phyloP scores from a whole-genome alignment of 169 alveolate genomes.

The Toxoplasma gondii region DNA sequence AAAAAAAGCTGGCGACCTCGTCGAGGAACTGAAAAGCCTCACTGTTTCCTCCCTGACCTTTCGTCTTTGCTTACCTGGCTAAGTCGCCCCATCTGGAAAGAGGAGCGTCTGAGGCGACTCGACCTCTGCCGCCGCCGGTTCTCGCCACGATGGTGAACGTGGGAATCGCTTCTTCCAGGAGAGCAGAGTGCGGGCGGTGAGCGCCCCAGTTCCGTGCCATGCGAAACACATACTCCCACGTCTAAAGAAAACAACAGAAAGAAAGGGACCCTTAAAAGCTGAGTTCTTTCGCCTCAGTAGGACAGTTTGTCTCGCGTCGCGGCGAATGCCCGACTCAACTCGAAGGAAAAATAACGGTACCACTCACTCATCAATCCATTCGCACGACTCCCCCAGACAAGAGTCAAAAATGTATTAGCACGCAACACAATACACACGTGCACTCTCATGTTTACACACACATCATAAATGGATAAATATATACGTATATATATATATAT shows the following conservation, averaged over 20 bases:
- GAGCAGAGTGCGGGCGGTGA: neutral
- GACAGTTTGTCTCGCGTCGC: neutral
- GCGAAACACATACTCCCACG: slow-evolving; percentile 8
- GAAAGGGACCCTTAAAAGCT: neutral
- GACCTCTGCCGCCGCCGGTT: neutral
- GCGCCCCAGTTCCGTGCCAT: neutral
- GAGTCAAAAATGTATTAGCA: too few relatives aligned
- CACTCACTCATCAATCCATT: too few relatives aligned
- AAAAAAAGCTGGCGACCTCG: too few relatives aligned
- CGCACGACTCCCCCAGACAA: too few relatives aligned
- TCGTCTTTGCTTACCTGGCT: neutral
- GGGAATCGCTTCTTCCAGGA: slow-evolving; percentile 15
- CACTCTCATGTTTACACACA: too few relatives aligned
- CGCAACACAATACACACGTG: too few relatives aligned
- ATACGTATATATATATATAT: too few relatives aligned
- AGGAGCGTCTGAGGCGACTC: neutral
- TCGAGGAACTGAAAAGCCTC: too few relatives aligned
- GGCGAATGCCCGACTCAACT: too few relatives aligned
- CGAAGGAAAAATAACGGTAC: too few relatives aligned
- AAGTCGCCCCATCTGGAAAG: neutral
- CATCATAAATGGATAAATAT: too few relatives aligned
- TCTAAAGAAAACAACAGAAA: neutral
- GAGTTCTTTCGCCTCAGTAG: neutral
- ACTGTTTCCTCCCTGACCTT: neutral
- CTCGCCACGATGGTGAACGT: neutral